Conservation (phyloP, 2,329 filamentous ascomycete genomes). For the Coniochaeta sp. region DNA sequence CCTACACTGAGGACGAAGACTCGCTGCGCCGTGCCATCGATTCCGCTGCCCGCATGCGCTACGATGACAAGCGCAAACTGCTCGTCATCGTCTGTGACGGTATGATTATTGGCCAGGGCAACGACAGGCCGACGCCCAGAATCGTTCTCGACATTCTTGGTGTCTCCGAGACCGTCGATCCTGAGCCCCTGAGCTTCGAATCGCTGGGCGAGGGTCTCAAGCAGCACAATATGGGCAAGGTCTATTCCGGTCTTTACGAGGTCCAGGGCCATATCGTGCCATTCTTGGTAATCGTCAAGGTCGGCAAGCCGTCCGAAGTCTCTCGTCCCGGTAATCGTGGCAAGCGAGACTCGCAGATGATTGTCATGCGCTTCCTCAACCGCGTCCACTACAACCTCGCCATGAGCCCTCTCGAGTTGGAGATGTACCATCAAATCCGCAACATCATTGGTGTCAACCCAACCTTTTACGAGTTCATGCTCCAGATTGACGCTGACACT, state of each 20-base stretch:
- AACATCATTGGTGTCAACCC: conserved; percentile 99
- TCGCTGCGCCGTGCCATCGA: conserved; percentile 95
- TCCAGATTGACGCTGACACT: conserved; percentile 97
- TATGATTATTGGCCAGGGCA: conserved; percentile 99
- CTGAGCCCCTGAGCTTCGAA: conserved; percentile 93
- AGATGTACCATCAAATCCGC: conserved; percentile 97
- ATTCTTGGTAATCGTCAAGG: conserved; percentile 93
- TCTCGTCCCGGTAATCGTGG: conserved; percentile 93
- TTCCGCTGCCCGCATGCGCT: conserved; percentile 88
- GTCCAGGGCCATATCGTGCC: conserved; percentile 97
- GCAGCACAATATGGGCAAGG: conserved; percentile 99
- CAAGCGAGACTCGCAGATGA: conserved; percentile 98
- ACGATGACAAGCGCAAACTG: conserved; percentile 97
- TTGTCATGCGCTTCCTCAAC: conserved; percentile 98
- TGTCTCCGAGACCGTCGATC: conserved; percentile 87
- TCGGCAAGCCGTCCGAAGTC: conserved; percentile 96
- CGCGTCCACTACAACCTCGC: conserved; percentile 94
- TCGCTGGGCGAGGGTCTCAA: conserved; percentile 91
- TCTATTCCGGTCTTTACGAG: conserved; percentile 96
- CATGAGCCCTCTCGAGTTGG: conserved; percentile 93
- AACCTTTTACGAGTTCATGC: conserved; percentile 93
- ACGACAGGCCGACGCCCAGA: conserved; percentile 88
- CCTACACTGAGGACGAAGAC: conserved; percentile 97
- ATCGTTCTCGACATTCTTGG: conserved; percentile 97
- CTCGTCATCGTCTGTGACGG: conserved; percentile 90